Conservation (phyloP, 768 basidiomycete genomes). For the Coprinopsis cinerea region DNA sequence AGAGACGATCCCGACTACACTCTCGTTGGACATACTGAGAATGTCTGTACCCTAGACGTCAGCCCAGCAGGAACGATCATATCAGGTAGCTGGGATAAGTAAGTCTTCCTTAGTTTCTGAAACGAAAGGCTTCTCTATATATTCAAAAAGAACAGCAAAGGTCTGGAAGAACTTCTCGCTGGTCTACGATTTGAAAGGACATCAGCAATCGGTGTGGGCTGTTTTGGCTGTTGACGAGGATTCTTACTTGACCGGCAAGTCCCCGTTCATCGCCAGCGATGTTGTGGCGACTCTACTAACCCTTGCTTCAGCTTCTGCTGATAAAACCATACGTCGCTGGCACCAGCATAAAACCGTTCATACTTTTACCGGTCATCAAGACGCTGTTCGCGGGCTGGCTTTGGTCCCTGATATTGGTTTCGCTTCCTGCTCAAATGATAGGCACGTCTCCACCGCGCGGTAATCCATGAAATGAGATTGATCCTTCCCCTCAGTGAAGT, state of each 20-base stretch:
- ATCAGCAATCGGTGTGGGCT: constrained; percentile 92
- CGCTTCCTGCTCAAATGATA: constrained; percentile 94
- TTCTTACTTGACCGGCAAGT: constrained; percentile 73
- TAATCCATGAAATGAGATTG: not conserved
- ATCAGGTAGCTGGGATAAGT: constrained; percentile 98
- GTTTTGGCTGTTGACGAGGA: constrained; percentile 76
- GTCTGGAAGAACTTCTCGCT: constrained; percentile 82
- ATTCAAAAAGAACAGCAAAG: constrained; percentile 73
- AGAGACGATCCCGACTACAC: constrained; percentile 74
- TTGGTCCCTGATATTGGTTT: constrained; percentile 84
- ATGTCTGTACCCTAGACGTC: constrained; percentile 81
- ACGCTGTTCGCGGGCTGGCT: constrained; percentile 85
- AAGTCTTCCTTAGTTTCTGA: constrained; percentile 21
- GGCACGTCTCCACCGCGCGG: constrained; percentile 25
- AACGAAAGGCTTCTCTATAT: constrained; percentile 8
- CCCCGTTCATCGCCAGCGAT: not conserved
- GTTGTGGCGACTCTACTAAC: not conserved
- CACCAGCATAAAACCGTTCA: constrained; percentile 64
- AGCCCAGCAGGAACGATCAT: constrained; percentile 69
- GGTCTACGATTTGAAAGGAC: constrained; percentile 72
- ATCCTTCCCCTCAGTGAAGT: constrained; percentile 57
- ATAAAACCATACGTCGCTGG: constrained; percentile 92
- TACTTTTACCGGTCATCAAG: constrained; percentile 82
- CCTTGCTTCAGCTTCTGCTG: constrained; percentile 68
- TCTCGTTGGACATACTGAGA: constrained; percentile 84